Base-by-base conservation (phyloP, 2,329 filamentous ascomycete species). In the Neobulgaria alba region DNA sequence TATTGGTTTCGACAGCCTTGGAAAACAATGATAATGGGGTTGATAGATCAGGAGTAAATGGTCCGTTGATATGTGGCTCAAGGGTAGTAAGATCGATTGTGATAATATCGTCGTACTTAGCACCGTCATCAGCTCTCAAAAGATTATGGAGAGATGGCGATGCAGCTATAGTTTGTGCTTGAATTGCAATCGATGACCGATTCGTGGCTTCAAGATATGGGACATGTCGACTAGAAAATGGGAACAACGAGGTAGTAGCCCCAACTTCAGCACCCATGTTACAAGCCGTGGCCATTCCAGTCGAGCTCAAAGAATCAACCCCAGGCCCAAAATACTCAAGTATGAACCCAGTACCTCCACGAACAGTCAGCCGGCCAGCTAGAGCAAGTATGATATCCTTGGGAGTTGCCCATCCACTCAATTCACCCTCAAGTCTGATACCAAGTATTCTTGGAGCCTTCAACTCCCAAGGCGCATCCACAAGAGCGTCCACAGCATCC, bases 61-160 rank as follows among this genome's bases (percentile, higher is more conserved):
- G 92, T 1, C 92, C 92, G 65, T 96, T 98, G 67, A 98, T 87
- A 62, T 95, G 85, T 12, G 92, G 92, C 66, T 98, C 92, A 16
- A 96, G 78, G 47, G 78, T 77, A 3, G 85, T 90, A 26, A 98
- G 75, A 67, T 98, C 76, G 60, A 98, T 95, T 42, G 82, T 84
- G 56, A 98, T 85, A 38, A 93, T 65, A 63, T 94, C 77, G 63
- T 98, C 92, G 63, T 95, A 98, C 57, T 89, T 72, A 46, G 85
- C 89, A 47, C 77, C 81, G 32, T 77, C 68, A 58, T 98, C 92
- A 26, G 92, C 85, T 46, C 71, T 71, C 50, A 98, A 77, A 12
- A 81, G 73, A 52, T 78, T 81, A 40, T 68, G 69, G 65, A 81
- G 59, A 5, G 51, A 55, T 32, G 52, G 46, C 21, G 47, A 47